Base-by-base conservation (phyloP, 345 rosid genomes). In the Eucalyptus dawsonii region DNA sequence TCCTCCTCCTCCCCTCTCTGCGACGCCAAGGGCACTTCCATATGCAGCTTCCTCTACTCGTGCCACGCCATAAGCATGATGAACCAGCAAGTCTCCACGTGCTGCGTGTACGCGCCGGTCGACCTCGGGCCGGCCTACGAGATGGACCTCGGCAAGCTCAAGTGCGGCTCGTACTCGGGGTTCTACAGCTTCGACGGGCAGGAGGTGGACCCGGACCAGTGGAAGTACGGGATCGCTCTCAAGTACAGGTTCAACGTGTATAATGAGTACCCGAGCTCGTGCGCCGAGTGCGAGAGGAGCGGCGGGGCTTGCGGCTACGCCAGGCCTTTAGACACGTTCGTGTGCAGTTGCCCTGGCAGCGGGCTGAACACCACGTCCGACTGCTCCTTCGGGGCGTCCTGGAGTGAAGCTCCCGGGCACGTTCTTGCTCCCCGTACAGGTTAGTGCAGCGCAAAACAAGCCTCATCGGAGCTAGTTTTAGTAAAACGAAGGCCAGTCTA, bases 41-140 rank as follows among this genome's bases (percentile, higher is more conserved):
- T 97, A 50, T 97, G 99, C 91, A 96, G 93, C 89, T 97, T 94
- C 95, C 92, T 97, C 90, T 95, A 95, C 89, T 95, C 99, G 3
- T 93, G 96, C 89, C 93, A 94, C 83, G 97, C 99, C 10, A 96
- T 97, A 65, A 96, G 96, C 86, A 87, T 91, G 81, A 92, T 95
- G 87, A 94, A 94, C 90, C 95, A 94, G 31, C 98, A 97, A 1
- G 95, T 93, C 58, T 96, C 99, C 60, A 94, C 97, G 7, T 97
- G 99, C n/a, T 97, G 99, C 87, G 97, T 97, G 80, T 97, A 97
- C 89, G 92, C 97, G 4, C 99, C 99, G 0, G 93, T 96, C 13
- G 98, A 97, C 89, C 97, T 97, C 12, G 99, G 99, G 49, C 99
- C 99, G 5, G 89, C 99, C 12, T 96, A 96, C 44, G 95, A 96